Conservation (phyloP, 805 yeast genomes). For the Ogataea dorogensis region DNA sequence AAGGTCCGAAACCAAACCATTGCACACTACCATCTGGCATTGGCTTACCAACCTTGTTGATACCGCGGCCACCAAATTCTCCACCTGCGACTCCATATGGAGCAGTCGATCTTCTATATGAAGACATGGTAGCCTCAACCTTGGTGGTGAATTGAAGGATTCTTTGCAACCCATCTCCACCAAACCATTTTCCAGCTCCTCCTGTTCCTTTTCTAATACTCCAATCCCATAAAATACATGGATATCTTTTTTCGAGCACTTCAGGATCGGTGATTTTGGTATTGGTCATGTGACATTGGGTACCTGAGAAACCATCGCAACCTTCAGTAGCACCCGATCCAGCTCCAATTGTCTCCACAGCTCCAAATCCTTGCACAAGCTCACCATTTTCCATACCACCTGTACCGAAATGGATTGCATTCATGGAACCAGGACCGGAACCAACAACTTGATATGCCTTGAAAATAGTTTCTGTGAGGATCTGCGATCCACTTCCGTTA, state of each 20-base stretch:
- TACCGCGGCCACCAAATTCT: slow-evolving; percentile 49
- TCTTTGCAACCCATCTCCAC: slow-evolving; percentile 53
- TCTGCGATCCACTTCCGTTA: slow-evolving; percentile 77
- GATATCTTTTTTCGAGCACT: slow-evolving; percentile 51
- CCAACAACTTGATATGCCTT: slow-evolving; percentile 81
- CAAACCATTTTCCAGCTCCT: slow-evolving; percentile 47
- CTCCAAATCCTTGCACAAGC: slow-evolving; percentile 43
- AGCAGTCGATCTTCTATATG: slow-evolving; percentile 52
- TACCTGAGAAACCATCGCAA: slow-evolving; percentile 44
- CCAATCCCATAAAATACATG: slow-evolving; percentile 47
- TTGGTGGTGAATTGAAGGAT: slow-evolving; percentile 45
- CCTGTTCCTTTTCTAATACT: slow-evolving; percentile 47
- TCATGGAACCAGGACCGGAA: slow-evolving; percentile 90
- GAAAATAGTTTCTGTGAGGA: slow-evolving; percentile 80
- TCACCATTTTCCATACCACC: slow-evolving; percentile 10
- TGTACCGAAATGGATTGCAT: slow-evolving; percentile 77
- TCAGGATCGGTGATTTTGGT: slow-evolving; percentile 52
- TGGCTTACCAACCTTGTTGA: slow-evolving; percentile 21
- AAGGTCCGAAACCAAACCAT: slow-evolving; percentile 11
- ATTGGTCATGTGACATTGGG: slow-evolving; percentile 42
- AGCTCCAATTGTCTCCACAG: slow-evolving; percentile 56
- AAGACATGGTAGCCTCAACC: slow-evolving; percentile 43
- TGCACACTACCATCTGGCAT: slow-evolving; percentile 10
- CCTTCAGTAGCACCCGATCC: slow-evolving; percentile 47
- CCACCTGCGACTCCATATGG: slow-evolving; percentile 61